Conservation (phyloP, 2,329 filamentous ascomycete genomes). For the Knufia petricola region DNA sequence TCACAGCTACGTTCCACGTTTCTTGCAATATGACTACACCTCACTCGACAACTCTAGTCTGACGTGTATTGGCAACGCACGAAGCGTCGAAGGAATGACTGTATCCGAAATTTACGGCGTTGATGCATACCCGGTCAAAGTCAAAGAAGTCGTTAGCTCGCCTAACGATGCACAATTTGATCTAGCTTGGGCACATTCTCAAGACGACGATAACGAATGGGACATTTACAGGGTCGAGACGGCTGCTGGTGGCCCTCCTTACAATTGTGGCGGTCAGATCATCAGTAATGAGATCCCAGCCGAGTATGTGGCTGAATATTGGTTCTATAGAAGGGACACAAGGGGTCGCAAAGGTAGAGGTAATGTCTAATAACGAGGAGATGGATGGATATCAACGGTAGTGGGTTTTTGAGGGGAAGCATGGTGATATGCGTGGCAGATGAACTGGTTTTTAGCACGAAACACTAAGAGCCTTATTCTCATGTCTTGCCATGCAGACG, state of each 20-base stretch:
- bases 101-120: conserved; percentile 23
- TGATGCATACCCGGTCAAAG: conserved; percentile 13
- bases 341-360: neutral
- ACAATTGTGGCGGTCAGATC: conserved; percentile 25
- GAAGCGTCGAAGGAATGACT: conserved; percentile 15
- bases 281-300: conserved; percentile 24
- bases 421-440: too few species aligned
- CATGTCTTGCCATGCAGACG: too few species aligned
- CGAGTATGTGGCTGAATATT: conserved; percentile 36
- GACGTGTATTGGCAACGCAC: conserved; percentile 19
- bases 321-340: conserved; percentile 27
- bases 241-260: conserved; percentile 28
- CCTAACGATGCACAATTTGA: conserved; percentile 12
- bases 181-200: conserved; percentile 9
- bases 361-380: neutral
- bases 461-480: too few species aligned
- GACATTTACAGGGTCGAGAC: conserved; percentile 35
- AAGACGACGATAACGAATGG: conserved; percentile 23
- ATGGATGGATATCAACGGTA: too few species aligned
- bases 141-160: conserved; percentile 15
- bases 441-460: too few species aligned
- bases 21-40: conserved; percentile 23
- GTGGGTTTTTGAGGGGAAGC: too few species aligned
- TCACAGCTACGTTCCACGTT: conserved; percentile 24
- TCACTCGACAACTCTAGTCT: conserved; percentile 17